Base-by-base conservation (phyloP, 768 basidiomycete species). In the Lepiota brunneoincarnata region DNA sequence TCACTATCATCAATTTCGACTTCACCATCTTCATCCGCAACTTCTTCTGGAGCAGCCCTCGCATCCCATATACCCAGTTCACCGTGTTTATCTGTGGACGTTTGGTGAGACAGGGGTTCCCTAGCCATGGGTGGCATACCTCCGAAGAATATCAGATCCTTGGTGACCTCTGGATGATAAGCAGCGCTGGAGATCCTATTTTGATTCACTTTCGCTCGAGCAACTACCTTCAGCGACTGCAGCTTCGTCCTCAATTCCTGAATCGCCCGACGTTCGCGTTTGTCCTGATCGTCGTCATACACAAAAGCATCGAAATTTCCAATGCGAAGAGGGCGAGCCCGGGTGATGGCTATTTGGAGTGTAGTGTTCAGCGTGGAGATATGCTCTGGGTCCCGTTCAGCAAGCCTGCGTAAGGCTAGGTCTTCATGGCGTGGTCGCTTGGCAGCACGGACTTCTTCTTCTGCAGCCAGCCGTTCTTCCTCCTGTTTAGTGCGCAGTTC, bases 1-100 rank as follows among this genome's bases (percentile, higher is more conserved):
- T 86, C 85, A 28, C 65, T 61, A 35, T 80, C 76, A 18, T 63
- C 66, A 10, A 71, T 49, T 6, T 68, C 60, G 20, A 74, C 70
- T 45, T 82, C 79, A 0, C 68, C 82, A 53, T 89, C 88, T 40
- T 87, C 88, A 49, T 88, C 87, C 2, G 72, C 73, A 1, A 72
- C 73, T 60, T 90, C 89, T 26, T 89, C 87, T 18, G 69, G 60
- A 7, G 83, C 71, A 2, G 91, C 89, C 57, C 81, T 80, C 9
- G 91, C 86, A 68, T 93, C 91, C 91, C 91, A 93, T 34, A 93
- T 85, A 2, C 90, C 91, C 37, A 93, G 71, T 61, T 85, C 80
- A 0, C 91, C 91, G 59, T 89, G 83, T 62, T 92, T 93, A 62
- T 93, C 91, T 91, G 55, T 48, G 35, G 24, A 18, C 53, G 17